These are phyloP conservation scores for Schrenkiella parvula DNA, from an alignment of 345 rosid species.

Conservation along the genomic window DNA sequence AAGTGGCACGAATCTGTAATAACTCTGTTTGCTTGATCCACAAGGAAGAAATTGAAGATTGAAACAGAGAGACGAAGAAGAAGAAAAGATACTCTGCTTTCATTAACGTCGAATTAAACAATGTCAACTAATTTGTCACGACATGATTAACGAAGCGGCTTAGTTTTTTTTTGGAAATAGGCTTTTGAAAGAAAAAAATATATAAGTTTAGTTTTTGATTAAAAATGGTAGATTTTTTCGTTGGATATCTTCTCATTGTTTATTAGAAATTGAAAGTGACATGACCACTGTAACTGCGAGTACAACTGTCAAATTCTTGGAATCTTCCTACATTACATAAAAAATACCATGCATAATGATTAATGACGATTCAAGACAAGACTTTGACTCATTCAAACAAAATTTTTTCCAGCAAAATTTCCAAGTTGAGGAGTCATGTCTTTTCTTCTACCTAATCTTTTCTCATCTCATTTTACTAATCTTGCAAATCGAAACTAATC, in stretches of 20 bases:
- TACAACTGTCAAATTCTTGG: not conserved
- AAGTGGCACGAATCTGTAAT: not conserved
- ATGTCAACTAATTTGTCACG: not conserved
- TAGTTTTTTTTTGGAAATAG: no score
- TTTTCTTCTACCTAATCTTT: not conserved
- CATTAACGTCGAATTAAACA: not conserved
- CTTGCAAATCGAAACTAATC: not conserved
- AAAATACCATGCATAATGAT: not conserved
- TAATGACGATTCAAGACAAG: not conserved
- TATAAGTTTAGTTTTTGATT: no score
- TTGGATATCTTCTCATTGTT: not conserved
- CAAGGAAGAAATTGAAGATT: not conserved
- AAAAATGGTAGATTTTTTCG: no score
- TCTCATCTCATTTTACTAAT: not conserved
- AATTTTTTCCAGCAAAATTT: slow-evolving; percentile 1
- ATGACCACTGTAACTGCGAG: not conserved
- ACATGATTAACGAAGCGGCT: not conserved
- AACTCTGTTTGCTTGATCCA: not conserved
- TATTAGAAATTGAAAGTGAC: not conserved
- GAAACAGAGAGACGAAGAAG: not conserved
- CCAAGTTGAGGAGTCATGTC: not conserved
- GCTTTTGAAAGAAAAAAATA: no score
- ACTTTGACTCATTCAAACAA: not conserved
- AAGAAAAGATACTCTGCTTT: not conserved
- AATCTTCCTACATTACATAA: not conserved